These are phyloP conservation scores for Arthrobotrys conoides DNA, from an alignment of 2,329 filamentous ascomycete genomes.

Conservation along the genomic window DNA sequence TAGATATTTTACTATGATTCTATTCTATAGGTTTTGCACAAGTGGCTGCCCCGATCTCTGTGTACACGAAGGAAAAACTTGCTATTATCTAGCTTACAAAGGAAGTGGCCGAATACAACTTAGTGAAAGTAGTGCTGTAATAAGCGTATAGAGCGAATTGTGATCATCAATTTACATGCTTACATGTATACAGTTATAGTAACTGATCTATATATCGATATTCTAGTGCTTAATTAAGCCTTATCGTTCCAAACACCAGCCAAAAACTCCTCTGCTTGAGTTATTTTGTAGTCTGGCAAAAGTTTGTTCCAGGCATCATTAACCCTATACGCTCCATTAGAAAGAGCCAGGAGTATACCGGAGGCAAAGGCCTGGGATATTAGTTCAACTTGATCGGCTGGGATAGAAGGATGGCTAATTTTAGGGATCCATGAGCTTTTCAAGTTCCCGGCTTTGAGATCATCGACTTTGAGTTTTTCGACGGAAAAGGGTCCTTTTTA, in stretches of 20 bases:
- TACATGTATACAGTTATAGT: too few relatives aligned
- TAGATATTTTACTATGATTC: too few relatives aligned
- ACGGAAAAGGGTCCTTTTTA: conserved; percentile 64
- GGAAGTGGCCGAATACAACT: too few relatives aligned
- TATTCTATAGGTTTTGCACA: too few relatives aligned
- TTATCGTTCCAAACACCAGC: conserved; percentile 63
- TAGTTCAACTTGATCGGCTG: conserved; percentile 63
- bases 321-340: conserved; percentile 63
- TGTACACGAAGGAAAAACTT: too few relatives aligned
- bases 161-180: too few relatives aligned
- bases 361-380: conserved; percentile 62
- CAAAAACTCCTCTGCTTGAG: conserved; percentile 65
- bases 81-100: too few relatives aligned
- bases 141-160: too few relatives aligned
- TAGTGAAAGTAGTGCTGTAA: too few relatives aligned
- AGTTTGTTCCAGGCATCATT: conserved; percentile 66
- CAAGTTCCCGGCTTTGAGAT: conserved; percentile 64
- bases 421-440: conserved; percentile 64
- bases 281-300: conserved; percentile 66
- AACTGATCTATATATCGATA: too few relatives aligned
- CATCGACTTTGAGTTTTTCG: conserved; percentile 65
- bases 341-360: conserved; percentile 64
- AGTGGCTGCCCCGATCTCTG: too few relatives aligned
- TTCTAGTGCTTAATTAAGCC: conserved; percentile 57
- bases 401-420: conserved; percentile 64